Evolutionary conservation across 805 yeast species (phyloP).

Genomic region (Kodamaea neixiangensis): DNA sequence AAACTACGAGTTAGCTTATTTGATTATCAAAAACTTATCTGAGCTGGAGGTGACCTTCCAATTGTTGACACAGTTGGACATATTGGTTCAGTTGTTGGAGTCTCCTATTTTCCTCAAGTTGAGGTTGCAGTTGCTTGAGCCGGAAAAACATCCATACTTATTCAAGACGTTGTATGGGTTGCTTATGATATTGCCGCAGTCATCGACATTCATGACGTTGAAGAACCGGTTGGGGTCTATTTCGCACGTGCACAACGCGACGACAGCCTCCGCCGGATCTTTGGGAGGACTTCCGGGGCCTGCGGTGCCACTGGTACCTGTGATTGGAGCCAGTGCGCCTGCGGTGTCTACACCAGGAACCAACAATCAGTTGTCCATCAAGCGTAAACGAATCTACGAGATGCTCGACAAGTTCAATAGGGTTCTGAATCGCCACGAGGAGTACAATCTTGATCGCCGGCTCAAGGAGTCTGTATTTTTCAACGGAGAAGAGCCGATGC

Average conservation of each 20-base stretch:
- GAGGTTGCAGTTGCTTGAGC: slow-evolving; percentile 86
- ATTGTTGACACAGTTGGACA: slow-evolving; percentile 82
- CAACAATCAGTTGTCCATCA: slow-evolving; percentile 35
- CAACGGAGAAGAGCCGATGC: not conserved
- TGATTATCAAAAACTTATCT: slow-evolving; percentile 77
- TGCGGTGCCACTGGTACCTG: not conserved
- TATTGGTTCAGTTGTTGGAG: slow-evolving; percentile 85
- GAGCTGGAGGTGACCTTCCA: slow-evolving; percentile 80
- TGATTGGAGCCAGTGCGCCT: slow-evolving; percentile 5
- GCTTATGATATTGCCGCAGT: slow-evolving; percentile 91
- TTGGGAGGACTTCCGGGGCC: slow-evolving; percentile 20
- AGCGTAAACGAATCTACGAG: slow-evolving; percentile 40
- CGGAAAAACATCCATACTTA: slow-evolving; percentile 75
- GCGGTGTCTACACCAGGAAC: slow-evolving; percentile 19
- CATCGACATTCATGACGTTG: slow-evolving; percentile 81
- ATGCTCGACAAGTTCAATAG: slow-evolving; percentile 42
- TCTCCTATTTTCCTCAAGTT: slow-evolving; percentile 89
- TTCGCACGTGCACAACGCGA: slow-evolving; percentile 35
- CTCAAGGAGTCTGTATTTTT: slow-evolving; percentile 9
- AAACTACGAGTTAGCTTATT: slow-evolving; percentile 82
- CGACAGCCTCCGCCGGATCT: slow-evolving; percentile 10
- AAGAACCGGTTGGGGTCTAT: slow-evolving; percentile 73
- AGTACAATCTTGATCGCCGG: slow-evolving; percentile 12
- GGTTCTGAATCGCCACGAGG: slow-evolving; percentile 38
- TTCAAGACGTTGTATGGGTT: slow-evolving; percentile 90